Percentiles rank a stretch among this genome's conserved stretches.
phyloP scores from a whole-genome alignment of 176 grass and related monocot species.

The Oryza officinalis region DNA sequence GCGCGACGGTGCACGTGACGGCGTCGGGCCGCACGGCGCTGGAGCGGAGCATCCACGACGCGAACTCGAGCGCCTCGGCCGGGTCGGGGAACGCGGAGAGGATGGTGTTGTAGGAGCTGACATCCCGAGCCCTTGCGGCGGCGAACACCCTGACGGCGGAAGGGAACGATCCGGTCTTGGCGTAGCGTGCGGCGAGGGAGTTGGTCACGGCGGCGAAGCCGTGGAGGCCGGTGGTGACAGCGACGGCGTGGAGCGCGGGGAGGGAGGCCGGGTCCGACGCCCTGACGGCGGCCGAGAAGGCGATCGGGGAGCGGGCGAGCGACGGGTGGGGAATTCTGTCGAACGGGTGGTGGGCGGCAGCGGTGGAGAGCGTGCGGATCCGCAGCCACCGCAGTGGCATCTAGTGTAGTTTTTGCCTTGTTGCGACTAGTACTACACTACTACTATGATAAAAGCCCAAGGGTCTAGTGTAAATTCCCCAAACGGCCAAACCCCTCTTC shows the following conservation, averaged over 20 bases:
- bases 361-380: constrained; percentile 33
- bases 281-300: constrained; percentile 50
- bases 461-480: background rate
- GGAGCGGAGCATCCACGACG: constrained; percentile 50
- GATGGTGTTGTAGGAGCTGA: constrained; percentile 81
- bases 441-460: background rate
- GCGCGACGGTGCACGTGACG: constrained; percentile 60
- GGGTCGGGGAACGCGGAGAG: constrained; percentile 57
- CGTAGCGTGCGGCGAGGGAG: constrained; percentile 71
- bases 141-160: constrained; percentile 49
- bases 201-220: constrained; percentile 58
- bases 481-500: background rate
- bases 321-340: constrained; percentile 32
- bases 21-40: constrained; percentile 57
- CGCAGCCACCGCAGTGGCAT: constrained; percentile 42
- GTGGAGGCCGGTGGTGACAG: constrained; percentile 53
- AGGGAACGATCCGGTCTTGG: constrained; percentile 47
- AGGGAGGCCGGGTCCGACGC: constrained; percentile 12
- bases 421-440: background rate
- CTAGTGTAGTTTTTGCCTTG: background rate
- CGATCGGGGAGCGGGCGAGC: constrained; percentile 19
- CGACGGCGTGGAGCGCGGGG: constrained; percentile 63
- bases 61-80: constrained; percentile 51
- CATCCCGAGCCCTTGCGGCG: constrained; percentile 38
- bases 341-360: constrained; percentile 41